These are phyloP conservation scores for Phytophthora ohioensis DNA, from an alignment of 352 stramenopile species.

Conservation along the genomic window DNA sequence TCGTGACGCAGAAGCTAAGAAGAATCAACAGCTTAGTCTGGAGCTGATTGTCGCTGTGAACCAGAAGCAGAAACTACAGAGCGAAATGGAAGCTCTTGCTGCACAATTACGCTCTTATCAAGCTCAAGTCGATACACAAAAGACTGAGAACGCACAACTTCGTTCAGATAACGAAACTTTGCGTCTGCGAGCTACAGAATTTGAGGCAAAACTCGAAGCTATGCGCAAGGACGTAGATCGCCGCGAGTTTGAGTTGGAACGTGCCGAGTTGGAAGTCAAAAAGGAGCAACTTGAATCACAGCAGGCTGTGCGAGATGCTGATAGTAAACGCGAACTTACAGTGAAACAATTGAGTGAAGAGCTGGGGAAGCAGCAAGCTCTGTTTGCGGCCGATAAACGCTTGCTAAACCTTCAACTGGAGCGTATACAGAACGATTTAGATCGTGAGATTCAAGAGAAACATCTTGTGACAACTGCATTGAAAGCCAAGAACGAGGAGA, in stretches of 20 bases:
- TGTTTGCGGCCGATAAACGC: constrained; percentile 32
- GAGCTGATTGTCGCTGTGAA: constrained; percentile 76
- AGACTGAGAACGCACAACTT: constrained; percentile 16
- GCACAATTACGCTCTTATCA: constrained; percentile 26
- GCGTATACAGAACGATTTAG: constrained; percentile 32
- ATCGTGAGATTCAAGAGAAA: constrained; percentile 39
- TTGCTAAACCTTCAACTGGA: constrained; percentile 35
- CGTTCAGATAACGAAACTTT: constrained; percentile 36
- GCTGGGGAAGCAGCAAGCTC: constrained; percentile 24
- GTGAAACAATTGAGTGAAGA: constrained; percentile 20
- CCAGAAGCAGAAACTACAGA: constrained; percentile 60
- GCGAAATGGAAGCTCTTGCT: constrained; percentile 44
- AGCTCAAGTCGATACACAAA: constrained; percentile 23
- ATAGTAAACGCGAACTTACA: constrained; percentile 28
- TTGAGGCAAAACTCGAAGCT: constrained; percentile 42
- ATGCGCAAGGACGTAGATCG: constrained; percentile 54
- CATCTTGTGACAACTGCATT: constrained; percentile 27
- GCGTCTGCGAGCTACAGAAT: constrained; percentile 13
- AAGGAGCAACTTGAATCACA: constrained; percentile 51
- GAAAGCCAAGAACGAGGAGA: constrained; percentile 52
- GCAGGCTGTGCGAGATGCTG: constrained; percentile 42
- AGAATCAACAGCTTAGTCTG: constrained; percentile 75
- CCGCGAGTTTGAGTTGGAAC: constrained; percentile 59
- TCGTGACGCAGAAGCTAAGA: constrained; percentile 52
- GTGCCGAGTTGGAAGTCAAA: constrained; percentile 38